Percentiles rank a stretch among this genome's conserved stretches.
phyloP scores from a whole-genome alignment of 139 green algal genomes.

The Astrephomene gubernaculifera region DNA sequence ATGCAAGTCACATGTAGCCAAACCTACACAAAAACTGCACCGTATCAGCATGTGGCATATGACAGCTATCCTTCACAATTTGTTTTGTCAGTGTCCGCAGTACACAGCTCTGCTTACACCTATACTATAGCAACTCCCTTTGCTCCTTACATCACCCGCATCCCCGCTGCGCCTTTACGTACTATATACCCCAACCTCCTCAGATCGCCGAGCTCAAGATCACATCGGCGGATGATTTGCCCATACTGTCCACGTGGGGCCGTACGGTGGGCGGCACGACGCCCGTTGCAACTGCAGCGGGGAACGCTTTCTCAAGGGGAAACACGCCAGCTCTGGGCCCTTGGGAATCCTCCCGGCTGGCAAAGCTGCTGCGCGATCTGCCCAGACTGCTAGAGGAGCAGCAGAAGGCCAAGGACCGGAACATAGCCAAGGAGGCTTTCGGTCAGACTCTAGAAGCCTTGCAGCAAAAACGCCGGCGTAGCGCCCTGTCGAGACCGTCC shows the following conservation, averaged over 20 bases:
- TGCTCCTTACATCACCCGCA: too few species aligned
- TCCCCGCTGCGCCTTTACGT: too few species aligned
- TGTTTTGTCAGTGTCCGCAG: too few species aligned
- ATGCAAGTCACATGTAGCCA: too few species aligned
- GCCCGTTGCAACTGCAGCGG: too few species aligned
- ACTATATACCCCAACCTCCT: too few species aligned
- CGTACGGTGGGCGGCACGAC: too few species aligned
- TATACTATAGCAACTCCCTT: too few species aligned
- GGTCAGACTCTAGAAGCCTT: conserved; percentile 4
- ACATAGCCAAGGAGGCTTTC: conserved; percentile 1
- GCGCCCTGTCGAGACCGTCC: neutral
- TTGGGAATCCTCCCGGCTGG: conserved; percentile 1
- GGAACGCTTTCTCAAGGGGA: neutral
- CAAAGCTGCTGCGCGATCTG: conserved; percentile 22
- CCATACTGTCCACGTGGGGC: neutral
- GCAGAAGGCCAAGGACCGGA: neutral
- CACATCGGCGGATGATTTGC: neutral
- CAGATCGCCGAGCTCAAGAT: conserved; percentile 33
- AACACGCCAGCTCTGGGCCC: neutral
- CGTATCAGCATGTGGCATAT: too few species aligned
- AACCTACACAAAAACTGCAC: too few species aligned
- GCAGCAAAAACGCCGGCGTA: neutral
- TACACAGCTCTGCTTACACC: too few species aligned
- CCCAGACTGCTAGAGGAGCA: conserved; percentile 1
- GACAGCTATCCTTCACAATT: too few species aligned